Evolutionary conservation across 2,329 filamentous ascomycete species (phyloP), one percentile per base, ranked within the genome.

Genomic region (Trichoderma citrinoviride): DNA sequence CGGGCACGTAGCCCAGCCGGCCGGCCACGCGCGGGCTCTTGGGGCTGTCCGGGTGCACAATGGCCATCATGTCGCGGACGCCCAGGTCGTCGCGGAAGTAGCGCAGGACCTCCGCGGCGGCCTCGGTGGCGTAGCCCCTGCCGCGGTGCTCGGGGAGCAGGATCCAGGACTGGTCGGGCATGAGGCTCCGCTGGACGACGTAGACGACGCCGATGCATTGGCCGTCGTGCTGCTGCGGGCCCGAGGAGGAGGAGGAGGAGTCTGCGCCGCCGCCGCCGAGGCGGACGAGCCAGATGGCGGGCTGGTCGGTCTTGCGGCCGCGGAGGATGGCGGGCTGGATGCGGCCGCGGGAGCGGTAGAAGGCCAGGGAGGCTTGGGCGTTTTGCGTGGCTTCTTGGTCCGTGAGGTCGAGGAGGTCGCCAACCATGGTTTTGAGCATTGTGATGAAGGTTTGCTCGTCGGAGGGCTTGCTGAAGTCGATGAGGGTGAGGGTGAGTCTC

Each of bases 11-110:
- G 21, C 57, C 57, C 33, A 41, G 29, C 50, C 57, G 25, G 19
- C 10, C 25, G 5, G 46, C 44, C 15, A 61, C 57, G 12, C n/a
- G 17, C 33, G 43, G 57, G 43, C 57, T 61, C 29, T 61, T 50
- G 4, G 29, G 43, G n/a, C 33, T 61, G 14, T n/a, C 15, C n/a
- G 57, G 57, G 27, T 49, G 44, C n/a, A 50, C 27, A 8, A 47
- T 4, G 14, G 57, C 57, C 57, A 61, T 61, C 14, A 61, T 23
- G 14, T 61, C 44, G 15, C 23, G 33, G 12, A 61, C 19, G 29
- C 57, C 57, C 33, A 61, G 29, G 14, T 50, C 57, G 46, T 61
- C 57, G 14, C 21, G 43, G 10, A 52, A 61, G 25, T 43, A 61
- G 17, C 57, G 46, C 7, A 61, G 17, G 3, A 61, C 46, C 17